Evolutionary conservation across 2,329 filamentous ascomycete genomes (phyloP).

Genomic region (Sporothrix dimorphospora): DNA sequence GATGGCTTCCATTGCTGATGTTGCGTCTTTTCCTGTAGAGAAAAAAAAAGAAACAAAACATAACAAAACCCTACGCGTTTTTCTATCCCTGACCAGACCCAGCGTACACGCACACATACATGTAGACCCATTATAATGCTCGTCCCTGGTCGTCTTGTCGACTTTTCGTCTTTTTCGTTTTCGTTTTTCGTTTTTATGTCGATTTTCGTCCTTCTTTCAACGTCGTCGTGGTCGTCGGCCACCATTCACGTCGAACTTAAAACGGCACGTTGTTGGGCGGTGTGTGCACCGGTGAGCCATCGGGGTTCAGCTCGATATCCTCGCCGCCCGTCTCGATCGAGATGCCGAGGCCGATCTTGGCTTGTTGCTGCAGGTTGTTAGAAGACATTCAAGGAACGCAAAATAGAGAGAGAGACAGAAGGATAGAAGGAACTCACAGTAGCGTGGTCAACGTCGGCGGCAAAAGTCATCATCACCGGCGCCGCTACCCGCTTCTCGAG

Average conservation of each 20-base stretch:
- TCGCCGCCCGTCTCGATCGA: slow-evolving; percentile 85
- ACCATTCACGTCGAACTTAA: slow-evolving; percentile 46
- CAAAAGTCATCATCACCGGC: slow-evolving; percentile 90
- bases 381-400: slow-evolving; percentile 27
- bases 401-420: neutral
- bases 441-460: slow-evolving; percentile 93
- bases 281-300: slow-evolving; percentile 58
- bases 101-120: neutral
- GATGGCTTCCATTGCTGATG: slow-evolving; percentile 24
- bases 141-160: slow-evolving; percentile 3
- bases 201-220: neutral
- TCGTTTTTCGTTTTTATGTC: neutral
- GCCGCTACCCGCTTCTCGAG: slow-evolving; percentile 95
- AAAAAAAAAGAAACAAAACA: neutral
- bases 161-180: neutral
- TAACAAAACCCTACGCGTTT: slow-evolving; percentile 15
- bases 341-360: slow-evolving; percentile 92
- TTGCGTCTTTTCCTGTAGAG: slow-evolving; percentile 3
- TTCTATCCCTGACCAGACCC: slow-evolving; percentile 24
- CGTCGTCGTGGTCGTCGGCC: neutral
- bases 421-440: slow-evolving; percentile 83
- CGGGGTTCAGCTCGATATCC: slow-evolving; percentile 85
- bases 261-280: slow-evolving; percentile 64
- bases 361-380: slow-evolving; percentile 71
- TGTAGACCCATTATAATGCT: slow-evolving; percentile 15